phyloP scores from a whole-genome alignment of 768 basidiomycete genomes.

The Kwoniella dejecticola region DNA sequence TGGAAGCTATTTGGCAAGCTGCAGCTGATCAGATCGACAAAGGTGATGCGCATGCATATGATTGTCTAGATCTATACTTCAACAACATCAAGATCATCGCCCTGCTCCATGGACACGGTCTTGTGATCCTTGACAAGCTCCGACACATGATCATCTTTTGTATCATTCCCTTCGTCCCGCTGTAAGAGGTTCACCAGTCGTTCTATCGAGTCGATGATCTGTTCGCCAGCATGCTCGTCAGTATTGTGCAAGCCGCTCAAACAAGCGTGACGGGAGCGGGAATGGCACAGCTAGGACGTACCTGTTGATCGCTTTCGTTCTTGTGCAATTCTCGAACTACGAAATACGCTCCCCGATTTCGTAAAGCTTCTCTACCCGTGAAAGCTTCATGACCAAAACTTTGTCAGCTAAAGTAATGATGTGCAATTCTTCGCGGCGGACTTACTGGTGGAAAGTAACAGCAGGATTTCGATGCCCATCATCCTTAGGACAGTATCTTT shows the following conservation, averaged over 20 bases:
- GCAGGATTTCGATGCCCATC: slow-evolving; percentile 83
- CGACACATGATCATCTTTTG: slow-evolving; percentile 60
- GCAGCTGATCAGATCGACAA: too few species aligned
- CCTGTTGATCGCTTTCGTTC: slow-evolving; percentile 76
- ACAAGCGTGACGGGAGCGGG: too few species aligned
- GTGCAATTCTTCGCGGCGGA: slow-evolving; percentile 5
- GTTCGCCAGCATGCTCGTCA: neutral
- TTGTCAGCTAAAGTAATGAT: neutral
- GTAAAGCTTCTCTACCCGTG: slow-evolving; percentile 79
- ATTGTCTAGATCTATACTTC: slow-evolving; percentile 61
- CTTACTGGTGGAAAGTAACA: slow-evolving; percentile 76
- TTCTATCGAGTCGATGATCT: slow-evolving; percentile 87
- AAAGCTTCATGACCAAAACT: slow-evolving; percentile 59
- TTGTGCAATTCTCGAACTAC: slow-evolving; percentile 77
- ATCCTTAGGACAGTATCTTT: slow-evolving; percentile 72
- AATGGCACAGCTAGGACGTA: slow-evolving; percentile 56
- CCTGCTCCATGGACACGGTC: slow-evolving; percentile 60
- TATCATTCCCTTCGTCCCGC: slow-evolving; percentile 55
- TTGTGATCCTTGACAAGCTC: slow-evolving; percentile 62
- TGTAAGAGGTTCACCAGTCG: slow-evolving; percentile 78
- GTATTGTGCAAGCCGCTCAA: too few species aligned
- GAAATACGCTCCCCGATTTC: slow-evolving; percentile 80
- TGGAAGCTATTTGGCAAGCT: too few species aligned
- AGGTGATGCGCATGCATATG: too few species aligned
- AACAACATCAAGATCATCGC: slow-evolving; percentile 67